Conservation (phyloP, 108 stramenopile genomes). For the Nitzschia palea region DNA sequence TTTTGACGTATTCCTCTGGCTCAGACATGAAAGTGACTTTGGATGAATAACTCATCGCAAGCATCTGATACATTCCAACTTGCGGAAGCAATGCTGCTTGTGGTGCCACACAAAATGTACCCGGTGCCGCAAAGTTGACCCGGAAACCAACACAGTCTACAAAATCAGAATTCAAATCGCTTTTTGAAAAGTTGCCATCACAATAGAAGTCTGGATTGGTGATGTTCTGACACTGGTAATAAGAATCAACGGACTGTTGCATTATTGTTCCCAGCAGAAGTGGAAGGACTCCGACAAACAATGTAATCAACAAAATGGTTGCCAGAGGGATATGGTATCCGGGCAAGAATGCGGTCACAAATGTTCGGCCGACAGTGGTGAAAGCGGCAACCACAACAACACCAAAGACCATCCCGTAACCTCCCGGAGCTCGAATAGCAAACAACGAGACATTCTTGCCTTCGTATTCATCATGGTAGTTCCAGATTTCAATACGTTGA, state of each 20-base stretch:
- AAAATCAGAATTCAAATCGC: constrained; percentile 16
- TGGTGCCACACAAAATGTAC: constrained; percentile 27
- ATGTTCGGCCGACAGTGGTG: constrained; percentile 42
- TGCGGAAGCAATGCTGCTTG: constrained; percentile 49
- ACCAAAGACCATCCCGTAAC: constrained; percentile 42
- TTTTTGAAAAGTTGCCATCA: background rate
- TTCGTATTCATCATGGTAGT: constrained; percentile 11
- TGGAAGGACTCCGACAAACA: constrained; percentile 39
- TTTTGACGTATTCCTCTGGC: constrained; percentile 38
- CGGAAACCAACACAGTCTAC: constrained; percentile 43
- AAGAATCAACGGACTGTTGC: constrained; percentile 13
- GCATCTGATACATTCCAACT: constrained; percentile 45
- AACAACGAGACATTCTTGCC: constrained; percentile 31
- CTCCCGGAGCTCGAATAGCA: constrained; percentile 30
- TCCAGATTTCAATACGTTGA: background rate
- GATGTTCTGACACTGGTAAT: background rate
- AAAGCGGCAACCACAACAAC: constrained; percentile 40
- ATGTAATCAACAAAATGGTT: constrained; percentile 24
- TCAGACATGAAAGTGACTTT: constrained; percentile 46
- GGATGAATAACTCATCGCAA: constrained; percentile 29
- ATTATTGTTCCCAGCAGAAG: constrained; percentile 1
- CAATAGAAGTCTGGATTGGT: constrained; percentile 20
- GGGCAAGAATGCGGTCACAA: constrained; percentile 44
- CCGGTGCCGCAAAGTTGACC: background rate
- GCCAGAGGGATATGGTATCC: constrained; percentile 45